Evolutionary conservation across 495 filamentous ascomycete genomes (phyloP).

Genomic region (Neurospora sp.): DNA sequence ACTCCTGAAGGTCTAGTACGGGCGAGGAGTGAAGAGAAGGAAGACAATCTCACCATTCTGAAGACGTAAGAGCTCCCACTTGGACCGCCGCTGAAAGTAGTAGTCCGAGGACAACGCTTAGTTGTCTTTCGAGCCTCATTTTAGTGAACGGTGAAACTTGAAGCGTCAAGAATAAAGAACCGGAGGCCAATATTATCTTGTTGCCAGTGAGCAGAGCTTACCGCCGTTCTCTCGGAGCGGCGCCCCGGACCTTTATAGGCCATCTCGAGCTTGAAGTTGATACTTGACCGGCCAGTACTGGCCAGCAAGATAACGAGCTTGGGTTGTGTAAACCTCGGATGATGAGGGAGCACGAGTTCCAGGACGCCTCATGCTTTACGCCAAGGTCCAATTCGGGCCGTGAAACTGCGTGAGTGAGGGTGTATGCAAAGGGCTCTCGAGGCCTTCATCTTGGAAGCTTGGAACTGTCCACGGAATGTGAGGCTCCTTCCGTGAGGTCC

Average conservation of each 20-base stretch:
- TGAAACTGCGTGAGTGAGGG: neutral
- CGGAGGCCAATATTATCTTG: neutral
- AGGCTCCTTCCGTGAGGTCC: neutral
- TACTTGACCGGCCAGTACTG: neutral
- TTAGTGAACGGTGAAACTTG: neutral
- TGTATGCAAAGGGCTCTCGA: neutral
- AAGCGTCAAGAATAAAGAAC: neutral
- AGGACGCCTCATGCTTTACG: neutral
- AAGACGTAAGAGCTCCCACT: slow-evolving; percentile 11
- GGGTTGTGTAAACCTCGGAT: neutral
- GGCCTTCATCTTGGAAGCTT: neutral
- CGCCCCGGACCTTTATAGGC: neutral
- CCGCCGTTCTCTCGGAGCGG: neutral
- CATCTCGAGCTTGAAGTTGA: neutral
- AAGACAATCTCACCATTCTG: slow-evolving; percentile 7
- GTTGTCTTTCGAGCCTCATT: neutral
- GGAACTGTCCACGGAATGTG: neutral
- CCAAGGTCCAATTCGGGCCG: neutral
- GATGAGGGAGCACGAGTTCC: neutral
- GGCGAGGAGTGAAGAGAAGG: neutral
- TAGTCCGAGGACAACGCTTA: neutral
- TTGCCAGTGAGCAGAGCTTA: neutral
- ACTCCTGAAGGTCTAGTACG: neutral
- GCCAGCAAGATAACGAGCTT: neutral
- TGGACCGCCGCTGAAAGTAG: neutral